Evolutionary conservation across 345 rosid species (phyloP).

Genomic region (Hypericum androsaemum): DNA sequence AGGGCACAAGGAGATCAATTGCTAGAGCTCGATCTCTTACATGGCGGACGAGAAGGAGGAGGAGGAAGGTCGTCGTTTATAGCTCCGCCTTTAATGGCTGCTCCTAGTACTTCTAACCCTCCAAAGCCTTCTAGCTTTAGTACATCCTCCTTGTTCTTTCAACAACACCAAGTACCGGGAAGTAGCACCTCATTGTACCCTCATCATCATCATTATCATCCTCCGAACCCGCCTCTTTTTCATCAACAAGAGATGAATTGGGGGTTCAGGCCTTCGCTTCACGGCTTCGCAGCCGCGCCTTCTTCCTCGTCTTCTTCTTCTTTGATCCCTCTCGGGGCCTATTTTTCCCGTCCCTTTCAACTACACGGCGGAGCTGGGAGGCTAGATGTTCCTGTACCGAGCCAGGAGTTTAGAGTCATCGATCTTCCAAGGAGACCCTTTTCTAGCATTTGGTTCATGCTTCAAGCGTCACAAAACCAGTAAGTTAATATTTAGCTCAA

Average conservation of each 20-base stretch:
- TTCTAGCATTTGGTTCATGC: conserved; percentile 93
- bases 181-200: no score
- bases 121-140: conserved; percentile 19
- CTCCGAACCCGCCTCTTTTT: no score
- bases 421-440: conserved; percentile 74
- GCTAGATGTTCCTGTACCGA: conserved; percentile 49
- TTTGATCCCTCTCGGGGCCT: conserved; percentile 49
- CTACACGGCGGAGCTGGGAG: conserved; percentile 21
- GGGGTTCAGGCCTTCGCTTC: conserved; percentile 47
- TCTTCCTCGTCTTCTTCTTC: conserved; percentile 25
- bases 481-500: conserved; percentile 33
- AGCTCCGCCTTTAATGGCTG: no score
- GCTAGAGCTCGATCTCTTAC: conserved; percentile 62
- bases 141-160: conserved; percentile 29
- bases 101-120: conserved; percentile 11
- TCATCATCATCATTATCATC: conserved; percentile 17
- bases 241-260: conserved; percentile 41
- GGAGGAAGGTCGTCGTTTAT: no score
- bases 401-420: conserved; percentile 55
- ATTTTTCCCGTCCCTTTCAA: conserved; percentile 49
- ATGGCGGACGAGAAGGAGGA: conserved; percentile 14
- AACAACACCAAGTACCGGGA: no score
- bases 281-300: no score
- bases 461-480: conserved; percentile 91
- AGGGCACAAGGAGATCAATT: conserved; percentile 28